These are phyloP conservation scores for Yamadazyma mexicana DNA, from an alignment of 1,139 yeast genomes.

Conservation along the genomic window DNA sequence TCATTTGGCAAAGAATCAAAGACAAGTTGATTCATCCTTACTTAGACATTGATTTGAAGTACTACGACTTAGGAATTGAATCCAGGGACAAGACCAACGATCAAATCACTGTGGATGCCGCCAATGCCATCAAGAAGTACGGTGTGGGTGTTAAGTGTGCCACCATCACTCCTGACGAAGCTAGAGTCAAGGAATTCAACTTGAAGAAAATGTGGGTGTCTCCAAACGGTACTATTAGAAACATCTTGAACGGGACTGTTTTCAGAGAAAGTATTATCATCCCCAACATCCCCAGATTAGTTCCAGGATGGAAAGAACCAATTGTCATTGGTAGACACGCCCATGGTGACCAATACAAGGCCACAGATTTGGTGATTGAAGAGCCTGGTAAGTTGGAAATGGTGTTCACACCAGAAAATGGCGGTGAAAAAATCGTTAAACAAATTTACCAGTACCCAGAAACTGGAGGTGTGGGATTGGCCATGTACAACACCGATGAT, in stretches of 20 bases:
- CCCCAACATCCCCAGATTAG: slow-evolving; percentile 82
- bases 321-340: slow-evolving; percentile 97
- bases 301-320: slow-evolving; percentile 93
- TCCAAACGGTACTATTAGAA: slow-evolving; percentile 95
- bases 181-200: slow-evolving; percentile 83
- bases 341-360: slow-evolving; percentile 94
- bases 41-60: slow-evolving; percentile 83
- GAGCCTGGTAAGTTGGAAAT: slow-evolving; percentile 78
- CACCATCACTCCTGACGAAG: slow-evolving; percentile 98
- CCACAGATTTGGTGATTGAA: slow-evolving; percentile 79
- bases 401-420: slow-evolving; percentile 76
- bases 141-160: slow-evolving; percentile 97
- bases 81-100: slow-evolving; percentile 87
- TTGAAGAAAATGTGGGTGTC: slow-evolving; percentile 97
- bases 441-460: slow-evolving; percentile 67
- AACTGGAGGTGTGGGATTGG: slow-evolving; percentile 81
- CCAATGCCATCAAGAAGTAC: slow-evolving; percentile 82
- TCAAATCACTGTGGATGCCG: slow-evolving; percentile 85
- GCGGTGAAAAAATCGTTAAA: slow-evolving; percentile 52
- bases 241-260: slow-evolving; percentile 92
- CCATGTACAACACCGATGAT: slow-evolving; percentile 95
- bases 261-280: slow-evolving; percentile 96
- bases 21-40: slow-evolving; percentile 81
- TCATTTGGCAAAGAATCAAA: slow-evolving; percentile 86
- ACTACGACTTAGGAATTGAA: slow-evolving; percentile 86